Evolutionary conservation across 768 basidiomycete species (phyloP).

Genomic region (Rhizopogon roseolus): DNA sequence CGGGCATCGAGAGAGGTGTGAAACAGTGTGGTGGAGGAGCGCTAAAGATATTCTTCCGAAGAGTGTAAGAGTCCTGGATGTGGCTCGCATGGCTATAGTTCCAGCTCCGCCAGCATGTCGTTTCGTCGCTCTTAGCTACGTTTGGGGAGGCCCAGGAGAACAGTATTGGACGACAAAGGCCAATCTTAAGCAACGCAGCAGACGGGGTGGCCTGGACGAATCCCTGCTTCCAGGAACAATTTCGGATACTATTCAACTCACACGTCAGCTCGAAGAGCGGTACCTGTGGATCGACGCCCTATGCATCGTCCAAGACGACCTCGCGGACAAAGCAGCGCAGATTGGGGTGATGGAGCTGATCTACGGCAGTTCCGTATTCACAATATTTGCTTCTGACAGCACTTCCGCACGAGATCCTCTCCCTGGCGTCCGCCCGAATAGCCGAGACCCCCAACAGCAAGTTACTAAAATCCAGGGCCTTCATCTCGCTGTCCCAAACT

Average conservation of each 20-base stretch:
- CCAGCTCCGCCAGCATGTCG: not conserved
- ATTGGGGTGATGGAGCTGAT: not conserved
- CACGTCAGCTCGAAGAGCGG: not conserved
- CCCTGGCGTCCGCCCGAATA: not conserved
- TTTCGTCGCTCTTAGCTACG: slow-evolving; percentile 1
- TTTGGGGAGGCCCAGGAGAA: slow-evolving; percentile 1
- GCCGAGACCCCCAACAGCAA: slow-evolving; percentile 8
- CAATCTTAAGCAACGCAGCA: not conserved
- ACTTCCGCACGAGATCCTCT: not conserved
- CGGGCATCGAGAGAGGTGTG: not conserved
- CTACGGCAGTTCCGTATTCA: not conserved
- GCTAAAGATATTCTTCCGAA: not conserved
- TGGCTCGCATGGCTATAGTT: not conserved
- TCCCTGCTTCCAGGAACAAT: not conserved
- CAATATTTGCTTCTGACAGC: not conserved
- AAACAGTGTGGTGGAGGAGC: slow-evolving; percentile 1
- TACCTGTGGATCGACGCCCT: slow-evolving; percentile 6
- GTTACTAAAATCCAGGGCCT: slow-evolving; percentile 14
- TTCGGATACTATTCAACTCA: not conserved
- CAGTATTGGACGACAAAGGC: slow-evolving; percentile 1
- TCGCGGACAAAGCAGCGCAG: not conserved
- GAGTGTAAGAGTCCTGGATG: not conserved
- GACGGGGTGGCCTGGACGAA: not conserved
- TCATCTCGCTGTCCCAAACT: slow-evolving; percentile 13
- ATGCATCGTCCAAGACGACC: slow-evolving; percentile 5